A percentile compares a stretch with the other conserved stretches of the same genome.
phyloP scores from a whole-genome alignment of 192 early-diverging fungal species.

The Coemansia sp. region DNA sequence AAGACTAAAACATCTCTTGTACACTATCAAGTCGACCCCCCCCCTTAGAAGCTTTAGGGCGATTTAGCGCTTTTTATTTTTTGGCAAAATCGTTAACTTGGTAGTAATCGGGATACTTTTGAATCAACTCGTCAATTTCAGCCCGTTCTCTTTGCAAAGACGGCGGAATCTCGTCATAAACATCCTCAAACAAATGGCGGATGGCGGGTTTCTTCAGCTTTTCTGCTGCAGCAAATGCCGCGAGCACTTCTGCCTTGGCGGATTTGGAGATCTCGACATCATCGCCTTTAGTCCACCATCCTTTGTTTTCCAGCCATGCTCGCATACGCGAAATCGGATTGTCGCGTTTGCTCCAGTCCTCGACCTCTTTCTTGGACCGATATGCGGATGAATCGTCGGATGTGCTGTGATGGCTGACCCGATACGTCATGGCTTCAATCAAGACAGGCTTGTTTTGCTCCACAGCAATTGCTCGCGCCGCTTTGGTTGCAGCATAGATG shows the following conservation, averaged over 20 bases:
- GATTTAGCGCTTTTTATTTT: constrained; percentile 1
- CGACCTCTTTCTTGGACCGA: constrained; percentile 87
- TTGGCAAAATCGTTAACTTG: constrained; percentile 51
- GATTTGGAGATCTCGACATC: constrained; percentile 60
- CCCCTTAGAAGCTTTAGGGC: too few species aligned
- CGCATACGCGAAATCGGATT: constrained; percentile 88
- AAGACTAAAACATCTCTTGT: background rate
- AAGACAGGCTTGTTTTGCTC: constrained; percentile 83
- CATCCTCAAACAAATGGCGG: constrained; percentile 85
- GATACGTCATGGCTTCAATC: constrained; percentile 98
- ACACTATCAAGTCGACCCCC: too few species aligned
- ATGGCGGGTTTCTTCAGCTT: constrained; percentile 84
- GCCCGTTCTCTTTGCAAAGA: constrained; percentile 74
- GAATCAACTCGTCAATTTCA: constrained; percentile 74
- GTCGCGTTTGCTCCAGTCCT: constrained; percentile 82
- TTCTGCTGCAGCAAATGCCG: constrained; percentile 81
- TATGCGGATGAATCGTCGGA: constrained; percentile 98
- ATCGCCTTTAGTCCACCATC: constrained; percentile 81
- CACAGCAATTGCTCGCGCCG: constrained; percentile 79
- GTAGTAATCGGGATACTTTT: constrained; percentile 86
- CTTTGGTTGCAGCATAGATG: constrained; percentile 88
- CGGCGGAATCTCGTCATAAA: constrained; percentile 83
- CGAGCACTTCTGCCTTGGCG: constrained; percentile 70
- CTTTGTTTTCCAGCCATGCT: constrained; percentile 80
- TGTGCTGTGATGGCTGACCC: constrained; percentile 95